These are phyloP conservation scores for Sporothrix globosa DNA, from an alignment of 2,329 filamentous ascomycete species.

Conservation along the genomic window DNA sequence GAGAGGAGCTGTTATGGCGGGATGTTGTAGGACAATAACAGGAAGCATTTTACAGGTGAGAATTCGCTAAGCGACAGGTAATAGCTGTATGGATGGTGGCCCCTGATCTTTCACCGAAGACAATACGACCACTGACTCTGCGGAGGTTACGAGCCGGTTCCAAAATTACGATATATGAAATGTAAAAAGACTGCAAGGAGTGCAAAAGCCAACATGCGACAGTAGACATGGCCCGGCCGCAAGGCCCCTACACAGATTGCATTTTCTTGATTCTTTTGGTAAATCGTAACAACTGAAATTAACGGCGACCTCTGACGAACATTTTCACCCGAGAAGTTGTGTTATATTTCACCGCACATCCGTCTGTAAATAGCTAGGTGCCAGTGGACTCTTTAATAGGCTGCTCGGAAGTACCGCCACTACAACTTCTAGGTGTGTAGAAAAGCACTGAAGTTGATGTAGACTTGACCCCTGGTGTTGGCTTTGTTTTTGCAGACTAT, in stretches of 20 bases:
- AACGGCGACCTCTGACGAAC: background rate
- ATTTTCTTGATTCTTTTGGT: background rate
- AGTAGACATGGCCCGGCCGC: background rate
- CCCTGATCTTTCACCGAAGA: background rate
- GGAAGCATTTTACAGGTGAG: background rate
- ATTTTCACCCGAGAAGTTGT: background rate
- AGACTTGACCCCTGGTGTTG: background rate
- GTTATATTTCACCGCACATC: background rate
- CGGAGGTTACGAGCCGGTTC: background rate
- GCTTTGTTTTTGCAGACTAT: no score
- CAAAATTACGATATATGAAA: no score
- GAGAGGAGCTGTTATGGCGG: background rate
- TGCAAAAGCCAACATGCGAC: no score
- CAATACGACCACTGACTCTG: background rate
- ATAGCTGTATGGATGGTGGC: background rate
- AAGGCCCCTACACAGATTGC: conserved; percentile 22
- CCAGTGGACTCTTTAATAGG: background rate
- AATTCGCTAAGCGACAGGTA: background rate
- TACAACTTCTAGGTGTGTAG: no score
- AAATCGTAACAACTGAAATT: background rate
- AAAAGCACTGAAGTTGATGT: background rate
- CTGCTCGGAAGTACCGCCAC: background rate
- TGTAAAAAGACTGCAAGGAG: no score
- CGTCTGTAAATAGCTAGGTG: background rate
- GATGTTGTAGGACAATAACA: background rate